Base-by-base conservation (phyloP, 2,329 filamentous ascomycete species). In the Penicillium brevicompactum region DNA sequence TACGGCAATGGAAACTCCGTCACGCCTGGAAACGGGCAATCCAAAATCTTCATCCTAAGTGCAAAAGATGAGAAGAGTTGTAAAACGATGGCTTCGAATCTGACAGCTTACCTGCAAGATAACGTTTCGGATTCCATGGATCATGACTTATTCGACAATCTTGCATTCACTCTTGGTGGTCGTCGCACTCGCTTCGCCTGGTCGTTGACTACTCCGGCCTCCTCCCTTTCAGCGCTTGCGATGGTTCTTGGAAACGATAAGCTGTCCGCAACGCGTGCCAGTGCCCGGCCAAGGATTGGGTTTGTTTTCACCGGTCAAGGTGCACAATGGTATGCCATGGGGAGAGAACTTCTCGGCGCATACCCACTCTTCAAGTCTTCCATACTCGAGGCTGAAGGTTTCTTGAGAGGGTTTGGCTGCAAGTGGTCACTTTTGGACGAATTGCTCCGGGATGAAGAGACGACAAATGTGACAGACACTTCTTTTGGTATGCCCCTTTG, bases 311-410 rank as follows among this genome's bases (percentile, higher is more conserved):
- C 51, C 4, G 51, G 51, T 1, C 51, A 53, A 11, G 45, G 51
- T 30, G 51, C 51, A 9, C 51, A 53, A 32, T 53, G 50, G 50
- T 6, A n/a, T 37, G 50, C 27, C 31, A 53, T 53, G 50, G 50
- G 50, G n/a, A 8, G 34, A 24, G 50, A 48, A 45, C 34, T 52
- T 30, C 30, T 50, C 9, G 4, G 5, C 6, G 9, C 40, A 10
- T 43, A 16, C 11, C 24, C 37, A 2, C 22, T 42, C 5, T 50
- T 50, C 48, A 40, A 40, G n/a, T 4, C 27, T 38, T 50, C 48
- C 16, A 50, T 50, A 2, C 18, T 41, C 11, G 38, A 41, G 9
- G 38, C 38, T 6, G 38, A 41, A 21, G 16, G 5, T 2, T 41
- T n/a, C 41, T 27, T 44, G 18, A 44, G 27, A 7, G 41, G 27